Base-by-base conservation (phyloP, 805 yeast genomes). In the Cyberlindnera suaveolens region DNA sequence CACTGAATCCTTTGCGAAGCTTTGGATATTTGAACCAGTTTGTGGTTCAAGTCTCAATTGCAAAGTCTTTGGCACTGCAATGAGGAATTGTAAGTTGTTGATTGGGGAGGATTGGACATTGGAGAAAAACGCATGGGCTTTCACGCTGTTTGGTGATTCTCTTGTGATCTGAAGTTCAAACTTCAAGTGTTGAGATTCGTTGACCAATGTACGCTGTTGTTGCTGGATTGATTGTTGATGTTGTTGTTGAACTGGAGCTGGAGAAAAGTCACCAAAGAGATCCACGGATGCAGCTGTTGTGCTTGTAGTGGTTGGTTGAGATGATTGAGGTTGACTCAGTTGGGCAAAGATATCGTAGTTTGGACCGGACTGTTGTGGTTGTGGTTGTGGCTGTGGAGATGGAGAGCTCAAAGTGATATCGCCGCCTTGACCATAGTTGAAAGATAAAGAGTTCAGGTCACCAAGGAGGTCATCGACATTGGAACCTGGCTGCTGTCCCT, bases 51-150 rank as follows among this genome's bases (percentile, higher is more conserved):
- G 71, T 41, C 67, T 71, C 49, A 85, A 67, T 39, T 67, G 67
- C 56, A 81, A 74, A 7, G 73, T 56, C 54, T 79, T 81, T 42
- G 95, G 87, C 29, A 80, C 88, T 0, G 95, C 93, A 32, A 84
- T 61, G 56, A 78, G 68, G 51, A 82, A 77, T 46, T 77, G 75
- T 36, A 85, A 61, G 45, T 72, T 70, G 7, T 73, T 61, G 30
- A 84, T 61, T 14, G 75, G 61, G 7, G 67, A 51, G 36, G 69
- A 54, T 38, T 70, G 65, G 8, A 66, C 47, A 62, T 82, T 84
- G 39, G 84, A 71, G 53, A 80, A 74, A 40, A 62, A 58, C 9
- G 77, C 70, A 30, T 67, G 68, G 8, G 84, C 73, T 23, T 61
- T 59, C 32, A 77, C 58, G 1, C 65, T 59, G 20, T 64, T 54